phyloP scores from a whole-genome alignment of 2,329 filamentous ascomycete genomes.

The Nemania sp. region DNA sequence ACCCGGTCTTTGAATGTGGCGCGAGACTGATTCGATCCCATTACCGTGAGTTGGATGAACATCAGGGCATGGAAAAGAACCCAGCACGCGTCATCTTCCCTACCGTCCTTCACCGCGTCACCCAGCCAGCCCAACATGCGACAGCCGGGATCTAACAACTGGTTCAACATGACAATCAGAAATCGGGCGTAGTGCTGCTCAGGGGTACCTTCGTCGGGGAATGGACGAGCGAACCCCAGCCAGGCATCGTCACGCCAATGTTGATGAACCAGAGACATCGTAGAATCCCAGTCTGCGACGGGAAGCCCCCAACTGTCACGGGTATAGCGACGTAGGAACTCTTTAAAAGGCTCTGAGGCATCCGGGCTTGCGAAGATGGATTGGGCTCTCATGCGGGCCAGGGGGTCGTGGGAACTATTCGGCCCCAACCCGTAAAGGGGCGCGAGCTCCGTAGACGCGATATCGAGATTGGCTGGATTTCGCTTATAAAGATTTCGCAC shows the following conservation, averaged over 20 bases:
- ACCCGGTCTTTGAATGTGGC: slow-evolving; percentile 4
- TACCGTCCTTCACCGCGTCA: background rate
- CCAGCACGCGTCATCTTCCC: slow-evolving; percentile 27
- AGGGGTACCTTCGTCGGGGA: slow-evolving; percentile 5
- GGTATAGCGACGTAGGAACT: slow-evolving; percentile 26
- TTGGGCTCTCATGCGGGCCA: slow-evolving; percentile 27
- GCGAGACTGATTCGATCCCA: slow-evolving; percentile 18
- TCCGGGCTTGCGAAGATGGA: slow-evolving; percentile 28
- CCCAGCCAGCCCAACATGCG: slow-evolving; percentile 30
- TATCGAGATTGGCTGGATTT: slow-evolving; percentile 22
- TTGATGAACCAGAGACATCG: slow-evolving; percentile 15
- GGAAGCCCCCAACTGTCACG: slow-evolving; percentile 23
- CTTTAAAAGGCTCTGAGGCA: slow-evolving; percentile 17
- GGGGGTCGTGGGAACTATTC: slow-evolving; percentile 3
- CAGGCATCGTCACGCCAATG: slow-evolving; percentile 8
- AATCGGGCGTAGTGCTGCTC: slow-evolving; percentile 33
- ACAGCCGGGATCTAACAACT: background rate
- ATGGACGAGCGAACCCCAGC: background rate
- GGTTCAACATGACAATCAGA: slow-evolving; percentile 13
- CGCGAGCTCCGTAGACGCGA: slow-evolving; percentile 27
- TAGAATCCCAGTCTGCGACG: slow-evolving; percentile 20
- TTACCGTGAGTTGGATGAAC: slow-evolving; percentile 33
- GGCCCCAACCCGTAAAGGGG: slow-evolving; percentile 31
- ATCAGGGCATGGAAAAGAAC: slow-evolving; percentile 33
- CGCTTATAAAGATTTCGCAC: slow-evolving; percentile 26